Base-by-base conservation (phyloP, 192 early-diverging fungal species). In the Allomyces macrogynus region DNA sequence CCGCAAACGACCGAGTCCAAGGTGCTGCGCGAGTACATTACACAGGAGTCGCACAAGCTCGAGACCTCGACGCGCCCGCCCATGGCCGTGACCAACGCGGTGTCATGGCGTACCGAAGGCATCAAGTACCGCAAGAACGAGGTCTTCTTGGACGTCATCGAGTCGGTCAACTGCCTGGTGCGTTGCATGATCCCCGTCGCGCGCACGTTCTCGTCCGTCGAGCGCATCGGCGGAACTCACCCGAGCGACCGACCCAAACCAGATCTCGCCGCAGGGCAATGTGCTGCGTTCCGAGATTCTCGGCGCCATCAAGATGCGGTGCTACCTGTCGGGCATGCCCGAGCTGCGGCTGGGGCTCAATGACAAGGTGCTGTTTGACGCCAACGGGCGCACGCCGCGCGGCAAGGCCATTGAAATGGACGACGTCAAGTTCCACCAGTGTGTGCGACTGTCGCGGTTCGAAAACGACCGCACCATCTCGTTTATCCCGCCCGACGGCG, bases 21-120 rank as follows among this genome's bases (percentile, higher is more conserved):
- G 74, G 90, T 90, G 61, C 76, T 91, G 67, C 81, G 89, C 68
- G 89, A 88, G 77, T 95, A 98, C 68, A 98, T 96, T 71, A 95
- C 92, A 24, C 95, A 96, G 74, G 95, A 98, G 74, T 89, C 88
- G 64, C 87, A 95, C 69, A 93, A 91, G 66, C 80, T 96, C 60
- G 94, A 96, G 71, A 84, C 85, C 26, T 88, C 89, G 71, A 85
- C 87, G 22, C 80, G 92, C 7, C 92, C 90, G 40, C 92, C 95
- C 10, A 89, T 91, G 79, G 87, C 87, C 5, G 85, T 86, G 32
- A 86, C 84, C 26, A 81, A 83, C 44, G 84, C 82, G 12, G 81
- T 86, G 32, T 87, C 83, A 23, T 85, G 83, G 84, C 74, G 82
- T 62, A 79, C 81, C 12, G 83, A 87, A 62, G 86, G 83, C 44